Conservation (phyloP, 2,329 filamentous ascomycete genomes). For the Colletotrichum shisoi region DNA sequence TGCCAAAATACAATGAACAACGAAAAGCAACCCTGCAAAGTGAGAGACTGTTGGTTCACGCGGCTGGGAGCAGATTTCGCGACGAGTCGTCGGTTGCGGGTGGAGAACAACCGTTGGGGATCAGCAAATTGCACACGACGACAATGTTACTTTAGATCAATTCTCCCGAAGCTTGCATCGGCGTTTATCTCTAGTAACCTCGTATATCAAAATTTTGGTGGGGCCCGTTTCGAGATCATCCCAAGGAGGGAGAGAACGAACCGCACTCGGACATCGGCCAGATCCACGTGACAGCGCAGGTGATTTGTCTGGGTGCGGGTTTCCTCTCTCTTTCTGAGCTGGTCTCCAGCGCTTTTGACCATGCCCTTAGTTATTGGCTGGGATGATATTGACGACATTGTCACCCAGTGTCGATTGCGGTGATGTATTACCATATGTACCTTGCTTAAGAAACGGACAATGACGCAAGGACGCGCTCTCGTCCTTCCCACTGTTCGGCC, state of each 20-base stretch:
- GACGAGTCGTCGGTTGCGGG: slow-evolving; percentile 15
- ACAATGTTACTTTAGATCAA: slow-evolving; percentile 29
- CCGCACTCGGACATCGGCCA: slow-evolving; percentile 21
- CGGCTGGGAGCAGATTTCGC: slow-evolving; percentile 1
- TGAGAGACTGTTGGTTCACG: neutral
- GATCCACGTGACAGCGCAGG: slow-evolving; percentile 31
- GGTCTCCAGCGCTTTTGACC: neutral
- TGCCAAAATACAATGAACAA: too few species aligned
- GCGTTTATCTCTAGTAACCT: slow-evolving; percentile 35
- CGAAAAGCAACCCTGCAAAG: too few species aligned
- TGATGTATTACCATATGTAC: neutral
- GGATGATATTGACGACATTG: neutral
- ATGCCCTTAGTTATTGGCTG: neutral
- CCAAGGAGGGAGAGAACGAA: slow-evolving; percentile 29
- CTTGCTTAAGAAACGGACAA: slow-evolving; percentile 7
- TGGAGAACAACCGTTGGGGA: slow-evolving; percentile 28
- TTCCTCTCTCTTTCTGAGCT: neutral
- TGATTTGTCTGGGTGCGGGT: slow-evolving; percentile 13
- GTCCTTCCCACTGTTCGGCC: slow-evolving; percentile 22
- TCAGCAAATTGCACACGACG: slow-evolving; percentile 29
- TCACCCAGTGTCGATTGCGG: neutral
- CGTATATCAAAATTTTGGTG: slow-evolving; percentile 36
- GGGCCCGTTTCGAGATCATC: slow-evolving; percentile 37
- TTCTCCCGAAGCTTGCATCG: slow-evolving; percentile 37
- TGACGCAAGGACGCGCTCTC: slow-evolving; percentile 5